Evolutionary conservation across 1,139 yeast genomes (phyloP), one percentile per base, ranked within the genome.

Genomic region (Taphrina communis): DNA sequence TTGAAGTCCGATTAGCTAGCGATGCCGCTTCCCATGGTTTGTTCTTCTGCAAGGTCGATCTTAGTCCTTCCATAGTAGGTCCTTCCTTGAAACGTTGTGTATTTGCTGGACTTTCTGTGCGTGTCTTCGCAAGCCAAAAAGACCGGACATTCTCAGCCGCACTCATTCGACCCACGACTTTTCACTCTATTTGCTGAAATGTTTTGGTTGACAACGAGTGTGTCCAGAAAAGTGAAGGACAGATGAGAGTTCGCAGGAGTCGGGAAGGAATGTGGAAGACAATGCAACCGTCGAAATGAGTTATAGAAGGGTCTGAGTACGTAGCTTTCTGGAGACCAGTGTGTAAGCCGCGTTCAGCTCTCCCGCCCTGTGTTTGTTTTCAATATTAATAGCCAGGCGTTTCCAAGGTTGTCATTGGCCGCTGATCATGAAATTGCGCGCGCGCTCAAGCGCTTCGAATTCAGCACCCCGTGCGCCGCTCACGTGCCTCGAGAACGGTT

Each of bases 61-160:
- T 44, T 6, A 63, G 61, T 11, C 52, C 52, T 39, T 56, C 61
- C 67, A 63, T 63, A 38, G 67, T 55, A 31, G 61, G 67, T 17
- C 60, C 51, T 31, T 63, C 61, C 17, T 44, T 53, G 42, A 51
- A n/a, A 11, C 58, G 44, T 17, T 50, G 67, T 19, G 17, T 14
- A 25, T 48, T 63, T 12, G 55, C 48, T 25, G 42, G 39, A 25
- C 52, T 53, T 8, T 58, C 62, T 7, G 51, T 14, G 14, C 62
- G 62, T 17, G 42, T 58, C 42, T 63, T 63, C 1, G 67, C 55
- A 19, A 41, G 52, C 67, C 67, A 63, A 46, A 63, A 63, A 8
- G 67, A 63, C 14, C 67, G 53, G 38, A 63, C 55, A 25, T 63
- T 42, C 31, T 46, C 67, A 3, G 67, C 56, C 36, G 55, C 61